phyloP scores from a whole-genome alignment of 345 rosid genomes.

The Physaria fendleri region DNA sequence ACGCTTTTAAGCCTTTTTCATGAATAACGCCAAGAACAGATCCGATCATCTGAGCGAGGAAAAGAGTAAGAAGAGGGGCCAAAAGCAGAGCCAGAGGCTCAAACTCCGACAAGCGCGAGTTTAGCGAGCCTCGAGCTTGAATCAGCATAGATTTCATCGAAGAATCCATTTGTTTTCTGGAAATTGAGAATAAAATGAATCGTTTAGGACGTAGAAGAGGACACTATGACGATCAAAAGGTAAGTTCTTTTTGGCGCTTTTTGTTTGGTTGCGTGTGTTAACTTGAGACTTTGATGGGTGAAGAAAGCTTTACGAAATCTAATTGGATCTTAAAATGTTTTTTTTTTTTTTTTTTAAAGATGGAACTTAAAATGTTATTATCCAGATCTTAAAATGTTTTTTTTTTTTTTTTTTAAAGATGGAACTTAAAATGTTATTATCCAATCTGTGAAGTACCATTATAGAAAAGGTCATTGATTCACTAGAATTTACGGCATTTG shows the following conservation, averaged over 20 bases:
- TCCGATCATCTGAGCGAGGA: conserved; percentile 44
- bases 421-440: no score
- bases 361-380: no score
- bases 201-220: background rate
- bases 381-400: no score
- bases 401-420: no score
- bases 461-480: no score
- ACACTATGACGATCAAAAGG: background rate
- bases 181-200: background rate
- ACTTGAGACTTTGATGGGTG: no score
- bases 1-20: conserved; percentile 61
- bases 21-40: conserved; percentile 40
- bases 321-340: no score
- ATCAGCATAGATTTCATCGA: conserved; percentile 27
- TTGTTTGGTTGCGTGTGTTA: conserved; percentile 22
- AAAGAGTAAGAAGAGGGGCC: conserved; percentile 56
- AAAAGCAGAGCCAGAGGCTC: conserved; percentile 68
- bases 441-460: no score
- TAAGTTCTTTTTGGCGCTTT: conserved; percentile 6
- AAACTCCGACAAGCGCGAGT: conserved; percentile 51
- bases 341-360: no score
- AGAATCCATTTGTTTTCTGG: conserved; percentile 21
- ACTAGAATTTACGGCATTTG: no score
- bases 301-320: background rate
- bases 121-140: conserved; percentile 43